Evolutionary conservation across 768 basidiomycete genomes (phyloP).

Genomic region (Mycena kentingensis): DNA sequence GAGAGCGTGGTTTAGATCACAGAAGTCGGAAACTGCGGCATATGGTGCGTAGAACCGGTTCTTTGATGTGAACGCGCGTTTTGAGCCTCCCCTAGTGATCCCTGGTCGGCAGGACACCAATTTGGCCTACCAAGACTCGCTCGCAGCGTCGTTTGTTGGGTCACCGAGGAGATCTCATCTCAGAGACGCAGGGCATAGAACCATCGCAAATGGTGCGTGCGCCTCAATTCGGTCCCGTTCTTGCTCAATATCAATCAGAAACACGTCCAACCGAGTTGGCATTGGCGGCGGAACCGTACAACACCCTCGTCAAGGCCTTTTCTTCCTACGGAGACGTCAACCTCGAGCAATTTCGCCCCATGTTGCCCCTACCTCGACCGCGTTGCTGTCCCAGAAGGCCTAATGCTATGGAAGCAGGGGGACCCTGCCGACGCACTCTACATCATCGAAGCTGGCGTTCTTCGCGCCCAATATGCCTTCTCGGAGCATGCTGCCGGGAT

Average conservation of each 20-base stretch:
- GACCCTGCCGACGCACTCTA: slow-evolving; percentile 83
- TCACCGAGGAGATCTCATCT: slow-evolving; percentile 73
- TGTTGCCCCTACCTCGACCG: slow-evolving; percentile 75
- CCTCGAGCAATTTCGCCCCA: slow-evolving; percentile 56
- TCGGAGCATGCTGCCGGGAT: slow-evolving; percentile 65
- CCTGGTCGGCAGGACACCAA: slow-evolving; percentile 59
- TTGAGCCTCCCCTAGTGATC: too few species aligned
- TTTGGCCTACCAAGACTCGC: slow-evolving; percentile 43
- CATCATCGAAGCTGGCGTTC: slow-evolving; percentile 83
- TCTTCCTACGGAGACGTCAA: slow-evolving; percentile 67
- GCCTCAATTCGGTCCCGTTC: too few species aligned
- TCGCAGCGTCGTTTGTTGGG: slow-evolving; percentile 49
- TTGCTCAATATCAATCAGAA: too few species aligned
- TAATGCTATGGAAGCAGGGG: slow-evolving; percentile 75
- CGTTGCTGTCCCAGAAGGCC: slow-evolving; percentile 54
- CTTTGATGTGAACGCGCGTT: too few species aligned
- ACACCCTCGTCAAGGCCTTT: slow-evolving; percentile 79
- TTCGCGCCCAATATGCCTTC: slow-evolving; percentile 83
- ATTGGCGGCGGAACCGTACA: slow-evolving; percentile 59
- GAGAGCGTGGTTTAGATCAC: slow-evolving; percentile 72
- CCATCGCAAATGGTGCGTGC: slow-evolving; percentile 62
- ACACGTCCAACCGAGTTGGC: slow-evolving; percentile 34
- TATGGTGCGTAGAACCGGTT: slow-evolving; percentile 51
- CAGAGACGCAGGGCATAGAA: slow-evolving; percentile 69
- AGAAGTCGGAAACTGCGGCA: slow-evolving; percentile 55